Base-by-base conservation (phyloP, 2,329 filamentous ascomycete genomes). In the Dactylellina haptotyla region DNA sequence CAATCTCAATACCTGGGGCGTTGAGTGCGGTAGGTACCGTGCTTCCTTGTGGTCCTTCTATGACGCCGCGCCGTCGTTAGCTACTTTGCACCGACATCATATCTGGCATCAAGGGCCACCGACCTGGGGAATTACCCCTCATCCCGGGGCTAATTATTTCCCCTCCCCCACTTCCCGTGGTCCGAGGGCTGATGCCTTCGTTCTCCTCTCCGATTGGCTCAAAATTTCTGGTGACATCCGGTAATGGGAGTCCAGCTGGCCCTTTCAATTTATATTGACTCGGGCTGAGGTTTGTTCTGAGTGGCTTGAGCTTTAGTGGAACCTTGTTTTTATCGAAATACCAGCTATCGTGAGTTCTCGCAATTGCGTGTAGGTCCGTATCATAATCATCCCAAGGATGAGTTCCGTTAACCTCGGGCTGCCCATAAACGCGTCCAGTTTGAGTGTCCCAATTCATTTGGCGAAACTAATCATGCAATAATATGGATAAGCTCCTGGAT, bases 311-410 rank as follows among this genome's bases (percentile, higher is more conserved):
- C 16, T 26, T 20, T 16, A 43, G 18, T 43, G 32, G 51, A 20
- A 26, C 37, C 30, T 43, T 25, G 3, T 12, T 8, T 23, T 23
- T 3, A n/a, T 18, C 23, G 34, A 41, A 28, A 18, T 10, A 28
- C 12, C 30, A 23, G 4, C 16, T 8, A 37, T 54, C 16, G 16
- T 14, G 14, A n/a, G 6, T 10, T 39, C 32, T 14, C 18, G n/a
- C 8, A 18, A n/a, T 54, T 10, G 14, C 10, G 20, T 14, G 34
- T 30, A 57, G 16, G 23, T 43, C 37, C 18, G 6, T n/a, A 30
- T 43, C 53, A 14, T 43, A 57, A 10, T 57, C 23, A 39, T 57
- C 37, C 53, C 37, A 57, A 1, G 34, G 53, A 43, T 57, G 53
- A 4, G 30, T 20, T 57, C 28, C 34, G 23, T 25, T 23, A 43